Percentiles rank a stretch among this genome's conserved stretches.
These are phyloP conservation scores for Amylostereum areolatum DNA, from an alignment of 1,284 basidiomycete species.

Conservation along the genomic window DNA sequence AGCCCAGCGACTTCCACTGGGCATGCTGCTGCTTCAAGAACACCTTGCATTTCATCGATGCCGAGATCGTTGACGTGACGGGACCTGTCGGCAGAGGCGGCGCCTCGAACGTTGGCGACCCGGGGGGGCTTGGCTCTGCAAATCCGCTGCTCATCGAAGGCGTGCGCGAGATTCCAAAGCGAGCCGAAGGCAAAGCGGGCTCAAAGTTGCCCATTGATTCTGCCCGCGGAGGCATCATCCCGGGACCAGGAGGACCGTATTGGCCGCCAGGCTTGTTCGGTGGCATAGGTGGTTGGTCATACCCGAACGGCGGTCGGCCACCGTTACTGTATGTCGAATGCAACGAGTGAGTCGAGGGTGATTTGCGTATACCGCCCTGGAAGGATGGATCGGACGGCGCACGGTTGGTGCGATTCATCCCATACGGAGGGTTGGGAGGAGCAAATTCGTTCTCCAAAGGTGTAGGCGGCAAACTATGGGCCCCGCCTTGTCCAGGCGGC, in stretches of 20 bases:
- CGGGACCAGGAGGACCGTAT: too few species aligned
- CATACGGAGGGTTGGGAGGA: slow-evolving; percentile 8
- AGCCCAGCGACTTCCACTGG: slow-evolving; percentile 95
- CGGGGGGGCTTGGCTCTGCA: slow-evolving; percentile 51
- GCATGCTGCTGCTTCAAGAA: slow-evolving; percentile 94
- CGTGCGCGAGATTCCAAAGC: slow-evolving; percentile 12
- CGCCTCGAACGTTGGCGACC: slow-evolving; percentile 63
- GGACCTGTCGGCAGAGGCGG: slow-evolving; percentile 51
- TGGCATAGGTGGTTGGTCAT: slow-evolving; percentile 2
- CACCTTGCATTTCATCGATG: slow-evolving; percentile 98
- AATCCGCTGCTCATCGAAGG: slow-evolving; percentile 23
- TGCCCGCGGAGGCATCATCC: too few species aligned
- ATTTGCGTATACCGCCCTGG: slow-evolving; percentile 43
- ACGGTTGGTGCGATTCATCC: slow-evolving; percentile 11
- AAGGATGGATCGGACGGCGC: slow-evolving; percentile 33
- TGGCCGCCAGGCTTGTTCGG: neutral
- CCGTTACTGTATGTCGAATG: slow-evolving; percentile 41
- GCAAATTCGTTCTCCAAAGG: slow-evolving; percentile 6
- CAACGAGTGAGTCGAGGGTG: slow-evolving; percentile 57
- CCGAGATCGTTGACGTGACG: slow-evolving; percentile 68
- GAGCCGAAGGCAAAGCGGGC: neutral
- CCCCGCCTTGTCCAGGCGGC: neutral
- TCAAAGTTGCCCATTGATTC: neutral
- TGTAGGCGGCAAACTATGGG: slow-evolving; percentile 4
- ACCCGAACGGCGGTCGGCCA: slow-evolving; percentile 18